Evolutionary conservation across 2,329 filamentous ascomycete genomes (phyloP), one percentile per base, ranked within the genome.

Genomic region (Ophiostoma sp.): DNA sequence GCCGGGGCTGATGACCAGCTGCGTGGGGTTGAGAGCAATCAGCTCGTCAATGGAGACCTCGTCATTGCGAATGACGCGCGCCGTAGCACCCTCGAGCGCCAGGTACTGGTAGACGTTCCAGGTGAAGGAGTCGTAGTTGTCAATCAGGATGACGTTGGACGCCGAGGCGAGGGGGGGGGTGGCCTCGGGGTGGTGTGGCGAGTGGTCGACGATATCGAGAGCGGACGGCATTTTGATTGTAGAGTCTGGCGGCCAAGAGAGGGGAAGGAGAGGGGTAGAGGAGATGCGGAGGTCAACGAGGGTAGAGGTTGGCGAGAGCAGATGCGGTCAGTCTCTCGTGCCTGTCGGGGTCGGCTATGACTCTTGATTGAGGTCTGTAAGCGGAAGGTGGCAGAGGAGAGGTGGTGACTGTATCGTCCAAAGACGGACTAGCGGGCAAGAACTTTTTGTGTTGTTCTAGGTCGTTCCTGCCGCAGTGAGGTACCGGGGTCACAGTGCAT

Each of bases 71-170:
- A 89, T 91, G 27, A 99, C 95, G 4, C 90, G 92, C 68, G 97
- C 95, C 0, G 84, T 91, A 36, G 96, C 95, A 41, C 95, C 95
- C 79, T 98, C 95, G n/a, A 99, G 88, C 7, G 94, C 90, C 1
- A 99, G 88, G 77, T 99, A 99, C 80, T 99, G 96, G 80, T 98
- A 99, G 71, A 99, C 93, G 78, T 99, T 99, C 93, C 94, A 99
- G 71, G 94, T 97, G 80, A 99, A 99, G 3, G 95, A 98, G 80
- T 99, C 95, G 80, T 98, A 99, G 81, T 99, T 99, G 84, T 99
- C 95, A 76, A 99, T 97, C 73, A 99, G 85, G 73, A 99, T 87
- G 71, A 99, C 86, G 80, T 98, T 98, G 71, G 90, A 91, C 35
- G 95, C 95, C 68, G 89, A 93, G 33, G 90, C 79, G 69, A 97